Evolutionary conservation across 495 filamentous ascomycete genomes (phyloP).

Genomic region (Penicillium atrosanguineum): DNA sequence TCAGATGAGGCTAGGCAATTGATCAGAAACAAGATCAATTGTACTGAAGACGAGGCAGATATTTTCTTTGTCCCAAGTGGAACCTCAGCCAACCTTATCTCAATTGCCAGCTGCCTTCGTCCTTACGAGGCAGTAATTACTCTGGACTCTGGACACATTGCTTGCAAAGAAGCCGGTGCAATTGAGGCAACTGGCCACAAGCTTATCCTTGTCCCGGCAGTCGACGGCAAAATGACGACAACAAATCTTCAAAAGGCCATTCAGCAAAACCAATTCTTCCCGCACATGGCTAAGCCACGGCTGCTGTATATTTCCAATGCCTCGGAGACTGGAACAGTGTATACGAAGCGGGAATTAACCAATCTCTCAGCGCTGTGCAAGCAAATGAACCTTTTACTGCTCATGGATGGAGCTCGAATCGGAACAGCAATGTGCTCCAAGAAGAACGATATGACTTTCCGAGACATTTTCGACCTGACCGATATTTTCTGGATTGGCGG

Average conservation of each 20-base stretch:
- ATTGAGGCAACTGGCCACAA: conserved; percentile 49
- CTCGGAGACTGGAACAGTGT: conserved; percentile 43
- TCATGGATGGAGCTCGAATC: conserved; percentile 42
- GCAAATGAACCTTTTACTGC: conserved; percentile 31
- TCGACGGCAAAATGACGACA: conserved; percentile 41
- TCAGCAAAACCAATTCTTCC: conserved; percentile 40
- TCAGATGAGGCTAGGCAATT: conserved; percentile 29
- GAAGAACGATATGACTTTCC: conserved; percentile 32
- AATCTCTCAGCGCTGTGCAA: conserved; percentile 34
- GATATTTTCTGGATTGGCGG: conserved; percentile 50
- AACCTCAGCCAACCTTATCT: conserved; percentile 44
- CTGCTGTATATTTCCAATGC: conserved; percentile 46
- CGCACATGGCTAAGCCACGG: conserved; percentile 44
- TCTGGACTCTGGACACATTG: conserved; percentile 41
- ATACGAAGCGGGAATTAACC: conserved; percentile 34
- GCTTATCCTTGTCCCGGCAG: conserved; percentile 37
- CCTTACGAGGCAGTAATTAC: conserved; percentile 45
- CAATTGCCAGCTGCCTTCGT: conserved; percentile 43
- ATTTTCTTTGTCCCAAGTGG: conserved; percentile 47
- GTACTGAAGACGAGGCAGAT: conserved; percentile 36
- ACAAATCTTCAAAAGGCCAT: conserved; percentile 34
- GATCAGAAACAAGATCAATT: conserved; percentile 29
- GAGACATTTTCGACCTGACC: conserved; percentile 36
- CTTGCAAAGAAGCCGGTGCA: conserved; percentile 43
- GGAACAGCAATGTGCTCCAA: conserved; percentile 37